These are phyloP conservation scores for Apiotrichum akiyoshidainum DNA, from an alignment of 1,284 basidiomycete species.

Conservation along the genomic window DNA sequence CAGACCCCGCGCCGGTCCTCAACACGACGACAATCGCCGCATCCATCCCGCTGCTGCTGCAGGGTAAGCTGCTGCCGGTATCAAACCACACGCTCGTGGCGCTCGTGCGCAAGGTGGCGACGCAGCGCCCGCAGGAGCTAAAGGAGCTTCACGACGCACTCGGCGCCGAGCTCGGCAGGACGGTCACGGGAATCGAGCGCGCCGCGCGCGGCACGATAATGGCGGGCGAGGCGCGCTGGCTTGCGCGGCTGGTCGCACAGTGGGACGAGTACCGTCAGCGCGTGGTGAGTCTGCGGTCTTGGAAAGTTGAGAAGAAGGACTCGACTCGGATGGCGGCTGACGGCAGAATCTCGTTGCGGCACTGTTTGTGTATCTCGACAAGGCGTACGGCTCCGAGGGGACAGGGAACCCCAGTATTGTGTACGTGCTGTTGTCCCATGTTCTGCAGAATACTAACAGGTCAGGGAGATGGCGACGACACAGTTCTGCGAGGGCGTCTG, in stretches of 20 bases:
- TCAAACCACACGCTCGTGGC: slow-evolving; percentile 35
- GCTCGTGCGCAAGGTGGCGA: slow-evolving; percentile 26
- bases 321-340: not conserved
- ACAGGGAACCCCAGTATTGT: slow-evolving; percentile 32
- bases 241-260: slow-evolving; percentile 22
- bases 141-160: slow-evolving; percentile 25
- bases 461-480: slow-evolving; percentile 48
- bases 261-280: slow-evolving; percentile 33
- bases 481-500: slow-evolving; percentile 59
- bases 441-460: slow-evolving; percentile 3
- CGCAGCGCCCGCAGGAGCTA: slow-evolving; percentile 23
- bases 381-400: slow-evolving; percentile 32
- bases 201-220: slow-evolving; percentile 33
- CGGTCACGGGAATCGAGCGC: slow-evolving; percentile 21
- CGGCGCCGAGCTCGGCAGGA: slow-evolving; percentile 26
- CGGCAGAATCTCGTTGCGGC: slow-evolving; percentile 35
- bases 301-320: not conserved
- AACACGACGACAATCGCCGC: not conserved
- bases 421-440: slow-evolving; percentile 21
- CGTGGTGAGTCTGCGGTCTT: slow-evolving; percentile 25
- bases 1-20: not conserved
- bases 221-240: slow-evolving; percentile 31
- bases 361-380: slow-evolving; percentile 49
- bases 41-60: slow-evolving; percentile 24
- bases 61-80: slow-evolving; percentile 24